These are phyloP conservation scores for Suillus bovinus DNA, from an alignment of 768 basidiomycete genomes.

Conservation along the genomic window DNA sequence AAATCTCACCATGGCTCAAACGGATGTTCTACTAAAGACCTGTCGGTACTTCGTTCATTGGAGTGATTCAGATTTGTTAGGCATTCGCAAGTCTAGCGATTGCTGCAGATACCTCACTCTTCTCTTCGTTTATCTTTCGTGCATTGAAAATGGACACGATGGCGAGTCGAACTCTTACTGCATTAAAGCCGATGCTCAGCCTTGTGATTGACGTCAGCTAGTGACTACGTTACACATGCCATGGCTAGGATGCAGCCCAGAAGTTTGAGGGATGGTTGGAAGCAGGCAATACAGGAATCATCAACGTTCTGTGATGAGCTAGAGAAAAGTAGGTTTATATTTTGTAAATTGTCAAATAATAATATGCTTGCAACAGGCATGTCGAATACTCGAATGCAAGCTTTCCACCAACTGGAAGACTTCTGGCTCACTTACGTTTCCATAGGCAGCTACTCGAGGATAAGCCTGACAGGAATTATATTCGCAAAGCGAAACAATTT, in stretches of 20 bases:
- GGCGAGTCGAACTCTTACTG: constrained; percentile 18
- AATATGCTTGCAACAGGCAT: background rate
- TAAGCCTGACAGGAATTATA: background rate
- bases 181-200: background rate
- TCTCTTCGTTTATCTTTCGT: constrained; percentile 26
- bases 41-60: constrained; percentile 25
- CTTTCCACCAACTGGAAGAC: background rate
- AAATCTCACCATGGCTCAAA: constrained; percentile 20
- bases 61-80: constrained; percentile 22
- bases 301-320: background rate
- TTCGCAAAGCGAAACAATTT: constrained; percentile 9
- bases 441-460: background rate
- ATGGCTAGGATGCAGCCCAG: constrained; percentile 5
- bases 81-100: constrained; percentile 29
- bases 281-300: background rate
- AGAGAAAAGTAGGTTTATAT: background rate
- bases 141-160: constrained; percentile 18
- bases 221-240: background rate
- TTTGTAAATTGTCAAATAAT: background rate
- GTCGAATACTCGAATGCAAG: background rate
- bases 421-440: background rate
- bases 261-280: constrained; percentile 5
- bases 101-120: constrained; percentile 30
- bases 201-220: background rate
- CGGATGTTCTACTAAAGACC: constrained; percentile 18